These are phyloP conservation scores for Talaromyces rugulosus DNA, from an alignment of 2,329 filamentous ascomycete genomes.

Conservation along the genomic window DNA sequence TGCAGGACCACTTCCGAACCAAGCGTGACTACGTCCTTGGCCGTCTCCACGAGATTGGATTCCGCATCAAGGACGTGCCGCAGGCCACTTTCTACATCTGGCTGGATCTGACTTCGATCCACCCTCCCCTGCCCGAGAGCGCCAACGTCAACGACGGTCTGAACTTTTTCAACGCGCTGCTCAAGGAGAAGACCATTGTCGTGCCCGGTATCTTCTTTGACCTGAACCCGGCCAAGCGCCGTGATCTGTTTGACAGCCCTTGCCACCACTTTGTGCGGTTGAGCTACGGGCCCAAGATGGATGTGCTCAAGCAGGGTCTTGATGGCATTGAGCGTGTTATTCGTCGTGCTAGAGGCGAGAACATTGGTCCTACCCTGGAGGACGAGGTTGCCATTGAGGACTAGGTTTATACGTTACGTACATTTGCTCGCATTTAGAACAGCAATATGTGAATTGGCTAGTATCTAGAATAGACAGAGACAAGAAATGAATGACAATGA, in stretches of 20 bases:
- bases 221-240: conserved; percentile 80
- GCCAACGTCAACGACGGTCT: conserved; percentile 82
- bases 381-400: conserved; percentile 37
- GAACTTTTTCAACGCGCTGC: conserved; percentile 93
- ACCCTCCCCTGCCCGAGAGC: conserved; percentile 51
- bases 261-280: conserved; percentile 89
- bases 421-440: not conserved
- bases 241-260: conserved; percentile 89
- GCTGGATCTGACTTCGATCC: conserved; percentile 54
- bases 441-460: not conserved
- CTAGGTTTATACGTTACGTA: conserved; percentile 6
- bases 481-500: not conserved
- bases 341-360: conserved; percentile 39
- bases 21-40: conserved; percentile 90
- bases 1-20: conserved; percentile 83
- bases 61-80: conserved; percentile 76
- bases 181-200: conserved; percentile 92
- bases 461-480: not conserved
- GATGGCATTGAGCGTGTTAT: conserved; percentile 82
- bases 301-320: conserved; percentile 70
- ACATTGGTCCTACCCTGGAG: conserved; percentile 23
- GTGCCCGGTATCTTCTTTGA: conserved; percentile 98
- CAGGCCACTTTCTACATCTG: conserved; percentile 95
- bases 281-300: conserved; percentile 79
- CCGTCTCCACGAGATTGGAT: conserved; percentile 79